phyloP scores from a whole-genome alignment of 352 stramenopile genomes.

The Phytopythium aichiense region DNA sequence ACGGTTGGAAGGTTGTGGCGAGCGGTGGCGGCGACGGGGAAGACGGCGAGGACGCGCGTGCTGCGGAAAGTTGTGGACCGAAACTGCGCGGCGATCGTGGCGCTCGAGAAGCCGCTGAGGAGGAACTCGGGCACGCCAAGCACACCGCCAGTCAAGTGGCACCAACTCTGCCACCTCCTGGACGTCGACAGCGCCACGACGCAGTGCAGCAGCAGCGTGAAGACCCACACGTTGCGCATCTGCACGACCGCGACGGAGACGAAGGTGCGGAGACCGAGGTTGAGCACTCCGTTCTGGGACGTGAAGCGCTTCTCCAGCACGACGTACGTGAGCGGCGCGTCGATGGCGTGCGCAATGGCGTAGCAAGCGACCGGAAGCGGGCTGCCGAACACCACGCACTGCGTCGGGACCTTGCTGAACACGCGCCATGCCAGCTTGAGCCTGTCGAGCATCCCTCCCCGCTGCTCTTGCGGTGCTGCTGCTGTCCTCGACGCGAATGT shows the following conservation, averaged over 20 bases:
- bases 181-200: slow-evolving; percentile 20
- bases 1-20: not conserved
- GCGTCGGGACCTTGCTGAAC: slow-evolving; percentile 39
- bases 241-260: slow-evolving; percentile 30
- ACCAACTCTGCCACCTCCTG: slow-evolving; percentile 9
- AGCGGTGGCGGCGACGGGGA: not conserved
- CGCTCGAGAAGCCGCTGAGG: slow-evolving; percentile 28
- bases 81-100: slow-evolving; percentile 32
- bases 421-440: slow-evolving; percentile 10
- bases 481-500: not conserved
- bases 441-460: slow-evolving; percentile 6
- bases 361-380: slow-evolving; percentile 39
- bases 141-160: slow-evolving; percentile 7
- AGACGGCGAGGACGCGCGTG: slow-evolving; percentile 11
- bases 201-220: slow-evolving; percentile 24
- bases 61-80: slow-evolving; percentile 20
- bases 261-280: slow-evolving; percentile 24
- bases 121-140: slow-evolving; percentile 28
- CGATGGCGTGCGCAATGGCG: slow-evolving; percentile 37
- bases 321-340: slow-evolving; percentile 37
- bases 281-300: slow-evolving; percentile 21
- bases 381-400: slow-evolving; percentile 48
- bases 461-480: not conserved
- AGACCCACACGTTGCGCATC: slow-evolving; percentile 45
- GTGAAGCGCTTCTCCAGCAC: slow-evolving; percentile 30